These are phyloP conservation scores for Colletotrichum liaoningense DNA, from an alignment of 2,329 filamentous ascomycete genomes.

Conservation along the genomic window DNA sequence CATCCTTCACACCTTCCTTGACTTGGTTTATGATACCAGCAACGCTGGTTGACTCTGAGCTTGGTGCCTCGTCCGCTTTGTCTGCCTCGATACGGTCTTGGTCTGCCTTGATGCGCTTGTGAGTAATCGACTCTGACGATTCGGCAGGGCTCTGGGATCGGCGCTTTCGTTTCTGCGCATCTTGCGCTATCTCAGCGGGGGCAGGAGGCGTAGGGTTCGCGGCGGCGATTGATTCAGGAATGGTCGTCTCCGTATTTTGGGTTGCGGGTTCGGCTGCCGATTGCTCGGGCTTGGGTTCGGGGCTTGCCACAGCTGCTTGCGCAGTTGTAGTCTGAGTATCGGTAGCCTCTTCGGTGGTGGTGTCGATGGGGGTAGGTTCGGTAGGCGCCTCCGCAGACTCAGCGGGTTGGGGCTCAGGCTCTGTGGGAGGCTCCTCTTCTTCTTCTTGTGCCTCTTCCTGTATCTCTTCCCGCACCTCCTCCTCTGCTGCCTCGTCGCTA, in stretches of 20 bases:
- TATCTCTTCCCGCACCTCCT: constrained; percentile 16
- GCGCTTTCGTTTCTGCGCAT: constrained; percentile 74
- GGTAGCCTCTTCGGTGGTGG: constrained; percentile 6
- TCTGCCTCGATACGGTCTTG: constrained; percentile 62
- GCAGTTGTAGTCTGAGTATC: not conserved
- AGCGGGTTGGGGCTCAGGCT: constrained; percentile 8
- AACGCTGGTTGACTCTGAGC: constrained; percentile 12
- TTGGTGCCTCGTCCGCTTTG: constrained; percentile 11
- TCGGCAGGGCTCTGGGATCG: constrained; percentile 72
- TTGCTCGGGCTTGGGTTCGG: not conserved
- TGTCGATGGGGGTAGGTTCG: constrained; percentile 19
- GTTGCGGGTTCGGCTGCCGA: not conserved
- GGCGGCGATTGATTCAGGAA: constrained; percentile 5
- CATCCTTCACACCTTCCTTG: constrained; percentile 11
- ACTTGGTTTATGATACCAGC: constrained; percentile 11
- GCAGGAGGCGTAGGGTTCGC: constrained; percentile 29
- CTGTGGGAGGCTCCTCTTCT: constrained; percentile 14
- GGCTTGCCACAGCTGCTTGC: constrained; percentile 40
- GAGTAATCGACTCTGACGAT: constrained; percentile 61
- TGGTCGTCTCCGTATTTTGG: not conserved
- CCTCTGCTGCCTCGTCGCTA: constrained; percentile 42
- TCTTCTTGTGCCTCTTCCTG: constrained; percentile 14
- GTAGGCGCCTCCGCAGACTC: constrained; percentile 35
- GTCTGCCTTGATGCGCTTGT: constrained; percentile 65
- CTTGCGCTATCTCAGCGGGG: constrained; percentile 49